Base-by-base conservation (phyloP, 2,329 filamentous ascomycete genomes). In the Ophiocordyceps camponoti-leonardi region DNA sequence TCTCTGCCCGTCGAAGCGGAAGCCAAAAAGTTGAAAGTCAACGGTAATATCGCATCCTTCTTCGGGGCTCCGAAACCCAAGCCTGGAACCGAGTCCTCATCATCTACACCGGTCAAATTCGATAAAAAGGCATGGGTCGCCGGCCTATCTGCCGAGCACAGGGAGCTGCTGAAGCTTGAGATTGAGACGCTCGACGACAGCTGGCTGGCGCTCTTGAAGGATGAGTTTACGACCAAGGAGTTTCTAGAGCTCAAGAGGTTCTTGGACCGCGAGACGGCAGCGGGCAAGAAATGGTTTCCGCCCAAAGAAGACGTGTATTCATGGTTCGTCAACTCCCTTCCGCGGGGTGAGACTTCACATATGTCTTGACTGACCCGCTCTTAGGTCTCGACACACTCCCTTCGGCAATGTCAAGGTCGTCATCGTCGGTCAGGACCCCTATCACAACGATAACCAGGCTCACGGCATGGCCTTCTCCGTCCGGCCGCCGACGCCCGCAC, bases 391-490 rank as follows among this genome's bases (percentile, higher is more conserved):
- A 23, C 83, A 94, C 61, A 95, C 90, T 1, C 88, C 92, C 8
- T 80, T 98, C 54, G 69, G 81, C 66, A 81, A 73, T 14, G 88
- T 96, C 61, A 94, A 94, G 63, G 83, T 84, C 47, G 88, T 98
- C 49, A 87, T 98, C 57, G 65, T 96, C 46, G 92, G 92, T 52
- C 92, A 98, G 67, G 92, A 98, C 61, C 92, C 92, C 3, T 98
- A 98, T 63, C 92, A 98, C 68, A 94, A 94, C 61, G 63, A 78
- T 61, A 93, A 93, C 63, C 92, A 98, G 70, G 92, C 92, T 44
- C 92, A 96, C 62, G 92, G 92, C 41, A 79, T 98, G 48, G 90
- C 85, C 60, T 98, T 98, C 72, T 94, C 86, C 43, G 88, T 96
- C 46, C 84, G 85, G 11, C 81, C 90, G 3, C 92, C 92, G 0